Evolutionary conservation across 441 rosid species (phyloP).

Genomic region (Croton setiger): DNA sequence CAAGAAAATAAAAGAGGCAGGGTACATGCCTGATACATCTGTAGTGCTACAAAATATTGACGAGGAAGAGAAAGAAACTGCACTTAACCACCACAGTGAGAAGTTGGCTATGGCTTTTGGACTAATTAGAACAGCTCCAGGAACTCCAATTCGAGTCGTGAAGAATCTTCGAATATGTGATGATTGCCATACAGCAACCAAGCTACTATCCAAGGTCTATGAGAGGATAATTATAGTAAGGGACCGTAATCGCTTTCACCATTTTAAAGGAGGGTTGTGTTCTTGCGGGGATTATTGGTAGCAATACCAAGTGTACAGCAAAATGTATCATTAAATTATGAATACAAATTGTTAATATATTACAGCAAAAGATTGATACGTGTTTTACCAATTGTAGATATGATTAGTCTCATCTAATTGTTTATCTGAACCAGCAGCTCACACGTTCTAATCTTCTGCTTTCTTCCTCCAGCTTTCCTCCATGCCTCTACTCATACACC

Average conservation of each 20-base stretch:
- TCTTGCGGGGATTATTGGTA: slow-evolving; percentile 36
- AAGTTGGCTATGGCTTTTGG: slow-evolving; percentile 35
- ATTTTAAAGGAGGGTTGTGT: slow-evolving; percentile 30
- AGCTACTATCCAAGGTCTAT: slow-evolving; percentile 31
- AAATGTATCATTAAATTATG: background rate
- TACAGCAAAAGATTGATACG: background rate
- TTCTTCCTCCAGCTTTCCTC: too few species aligned
- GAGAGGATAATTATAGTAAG: slow-evolving; percentile 27
- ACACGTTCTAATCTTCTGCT: background rate
- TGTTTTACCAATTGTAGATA: background rate
- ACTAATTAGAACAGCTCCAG: slow-evolving; percentile 30
- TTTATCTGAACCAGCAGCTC: background rate
- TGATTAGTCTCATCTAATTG: background rate
- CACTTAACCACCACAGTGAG: slow-evolving; percentile 30
- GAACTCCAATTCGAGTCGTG: slow-evolving; percentile 23
- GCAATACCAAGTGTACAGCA: background rate
- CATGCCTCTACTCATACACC: too few species aligned
- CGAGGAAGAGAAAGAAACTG: slow-evolving; percentile 27
- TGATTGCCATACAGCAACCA: slow-evolving; percentile 36
- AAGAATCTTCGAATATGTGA: slow-evolving; percentile 35
- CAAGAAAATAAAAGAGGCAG: slow-evolving; percentile 23
- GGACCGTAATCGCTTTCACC: slow-evolving; percentile 37
- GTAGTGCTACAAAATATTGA: slow-evolving; percentile 21
- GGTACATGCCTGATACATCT: slow-evolving; percentile 24
- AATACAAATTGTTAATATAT: background rate